A percentile compares a stretch with the other conserved stretches of the same genome.
Evolutionary conservation across 2,329 filamentous ascomycete species (phyloP).

Genomic region (Corynespora cassiicola): DNA sequence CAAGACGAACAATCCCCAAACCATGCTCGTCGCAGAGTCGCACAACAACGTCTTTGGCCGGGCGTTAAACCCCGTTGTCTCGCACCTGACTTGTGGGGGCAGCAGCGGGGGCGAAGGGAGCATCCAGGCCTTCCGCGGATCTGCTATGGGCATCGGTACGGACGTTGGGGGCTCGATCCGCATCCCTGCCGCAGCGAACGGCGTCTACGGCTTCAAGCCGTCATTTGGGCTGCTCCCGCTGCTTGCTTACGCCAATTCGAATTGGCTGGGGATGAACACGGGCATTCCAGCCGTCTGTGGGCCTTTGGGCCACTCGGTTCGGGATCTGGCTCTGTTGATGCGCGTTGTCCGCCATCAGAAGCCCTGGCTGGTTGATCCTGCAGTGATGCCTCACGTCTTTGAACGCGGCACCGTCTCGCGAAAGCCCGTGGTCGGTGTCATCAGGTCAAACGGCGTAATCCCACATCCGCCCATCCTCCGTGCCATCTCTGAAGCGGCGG

Average conservation of each 20-base stretch:
- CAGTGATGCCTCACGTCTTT: slow-evolving; percentile 67
- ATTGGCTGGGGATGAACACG: not conserved
- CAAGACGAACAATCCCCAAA: slow-evolving; percentile 57
- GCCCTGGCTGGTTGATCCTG: slow-evolving; percentile 70
- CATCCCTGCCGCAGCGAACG: slow-evolving; percentile 60
- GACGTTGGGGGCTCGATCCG: slow-evolving; percentile 57
- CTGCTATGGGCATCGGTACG: slow-evolving; percentile 55
- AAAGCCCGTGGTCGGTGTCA: too few relatives aligned
- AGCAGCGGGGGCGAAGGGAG: slow-evolving; percentile 57
- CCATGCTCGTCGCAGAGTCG: slow-evolving; percentile 52
- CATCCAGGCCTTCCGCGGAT: slow-evolving; percentile 51
- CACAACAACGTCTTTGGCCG: slow-evolving; percentile 55
- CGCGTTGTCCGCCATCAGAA: slow-evolving; percentile 60
- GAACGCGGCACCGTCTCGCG: too few relatives aligned
- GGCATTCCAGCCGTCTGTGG: too few relatives aligned
- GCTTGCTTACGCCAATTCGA: not conserved
- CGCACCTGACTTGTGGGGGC: slow-evolving; percentile 54
- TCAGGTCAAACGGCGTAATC: too few relatives aligned
- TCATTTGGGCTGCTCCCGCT: slow-evolving; percentile 23
- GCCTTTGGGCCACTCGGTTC: slow-evolving; percentile 46
- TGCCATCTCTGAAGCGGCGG: too few relatives aligned
- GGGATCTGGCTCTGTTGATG: slow-evolving; percentile 59
- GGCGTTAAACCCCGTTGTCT: slow-evolving; percentile 52
- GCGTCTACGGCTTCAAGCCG: slow-evolving; percentile 55
- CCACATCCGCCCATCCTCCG: too few relatives aligned